These are phyloP conservation scores for Chlamydomonas sphaeroides DNA, from an alignment of 139 green algal species.

Conservation along the genomic window DNA sequence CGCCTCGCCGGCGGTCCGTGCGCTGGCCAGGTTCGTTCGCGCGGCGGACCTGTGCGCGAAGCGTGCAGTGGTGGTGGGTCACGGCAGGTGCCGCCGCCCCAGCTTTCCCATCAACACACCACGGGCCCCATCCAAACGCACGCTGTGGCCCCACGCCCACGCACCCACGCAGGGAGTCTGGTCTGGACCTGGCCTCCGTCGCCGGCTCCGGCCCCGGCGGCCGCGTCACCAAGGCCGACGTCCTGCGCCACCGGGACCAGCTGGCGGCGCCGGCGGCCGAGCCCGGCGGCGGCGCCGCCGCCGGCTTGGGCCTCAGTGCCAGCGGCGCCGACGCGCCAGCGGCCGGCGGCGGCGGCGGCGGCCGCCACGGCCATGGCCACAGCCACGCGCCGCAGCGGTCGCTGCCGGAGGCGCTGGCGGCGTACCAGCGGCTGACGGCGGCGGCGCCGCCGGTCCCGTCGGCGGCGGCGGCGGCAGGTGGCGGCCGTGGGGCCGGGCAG, in stretches of 20 bases:
- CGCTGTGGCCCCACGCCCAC: no score
- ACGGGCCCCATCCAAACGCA: no score
- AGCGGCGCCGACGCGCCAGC: not conserved
- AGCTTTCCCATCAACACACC: no score
- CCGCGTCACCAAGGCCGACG: slow-evolving; percentile 77
- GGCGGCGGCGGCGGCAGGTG: not conserved
- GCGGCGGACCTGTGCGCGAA: no score
- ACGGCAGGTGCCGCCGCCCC: no score
- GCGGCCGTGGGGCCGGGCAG: not conserved
- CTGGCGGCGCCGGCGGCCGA: not conserved
- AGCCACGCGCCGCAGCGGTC: not conserved
- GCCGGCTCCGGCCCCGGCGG: slow-evolving; percentile 70
- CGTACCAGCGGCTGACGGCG: slow-evolving; percentile 24
- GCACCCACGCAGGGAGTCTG: slow-evolving; percentile 51
- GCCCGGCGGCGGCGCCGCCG: not conserved
- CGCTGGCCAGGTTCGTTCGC: slow-evolving; percentile 68
- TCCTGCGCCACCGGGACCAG: not conserved
- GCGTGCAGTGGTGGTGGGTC: no score
- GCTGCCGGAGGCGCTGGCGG: not conserved
- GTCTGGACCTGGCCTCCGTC: slow-evolving; percentile 69
- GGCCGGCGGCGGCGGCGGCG: not conserved
- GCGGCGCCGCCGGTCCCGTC: slow-evolving; percentile 3
- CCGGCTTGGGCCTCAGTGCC: no score
- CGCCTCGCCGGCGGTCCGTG: slow-evolving; percentile 76
- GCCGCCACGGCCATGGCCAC: not conserved